Percentiles rank a stretch among this genome's conserved stretches.
Evolutionary conservation across 129 eudicot genomes (phyloP).

Genomic region (Helianthus tuberosus): DNA sequence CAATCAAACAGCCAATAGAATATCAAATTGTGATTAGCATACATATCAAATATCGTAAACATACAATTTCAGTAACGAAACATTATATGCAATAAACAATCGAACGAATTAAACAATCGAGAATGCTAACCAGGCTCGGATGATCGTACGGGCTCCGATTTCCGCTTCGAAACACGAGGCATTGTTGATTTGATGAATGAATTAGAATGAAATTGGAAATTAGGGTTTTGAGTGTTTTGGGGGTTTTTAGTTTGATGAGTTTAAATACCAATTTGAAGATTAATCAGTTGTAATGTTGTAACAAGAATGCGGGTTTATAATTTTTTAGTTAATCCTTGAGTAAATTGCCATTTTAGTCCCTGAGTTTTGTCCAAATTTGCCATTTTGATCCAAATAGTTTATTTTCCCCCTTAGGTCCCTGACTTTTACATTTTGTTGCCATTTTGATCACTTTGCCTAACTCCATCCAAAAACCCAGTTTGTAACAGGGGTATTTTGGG

Average conservation of each 20-base stretch:
- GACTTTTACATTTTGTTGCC: too few relatives aligned
- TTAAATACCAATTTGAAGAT: not conserved
- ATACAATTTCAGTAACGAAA: constrained; percentile 1
- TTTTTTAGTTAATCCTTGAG: too few relatives aligned
- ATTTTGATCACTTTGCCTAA: too few relatives aligned
- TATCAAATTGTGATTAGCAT: constrained; percentile 25
- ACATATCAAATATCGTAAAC: not conserved
- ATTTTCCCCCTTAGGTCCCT: too few relatives aligned
- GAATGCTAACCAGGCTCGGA: constrained; percentile 37
- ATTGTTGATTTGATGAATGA: constrained; percentile 25
- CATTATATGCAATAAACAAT: not conserved
- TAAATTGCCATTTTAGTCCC: too few relatives aligned
- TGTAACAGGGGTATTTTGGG: too few relatives aligned
- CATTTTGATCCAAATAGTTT: too few relatives aligned
- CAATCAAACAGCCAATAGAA: constrained; percentile 28
- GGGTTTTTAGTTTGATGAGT: too few relatives aligned
- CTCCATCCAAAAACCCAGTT: too few relatives aligned
- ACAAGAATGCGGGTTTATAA: constrained; percentile 17
- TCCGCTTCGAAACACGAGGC: constrained; percentile 68
- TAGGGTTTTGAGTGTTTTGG: constrained; percentile 13
- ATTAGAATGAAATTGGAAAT: constrained; percentile 11
- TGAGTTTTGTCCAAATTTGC: too few relatives aligned
- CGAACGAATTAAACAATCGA: not conserved
- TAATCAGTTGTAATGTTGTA: constrained; percentile 3
- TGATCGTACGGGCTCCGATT: constrained; percentile 50